These are phyloP conservation scores for Buxus sempervirens DNA, from an alignment of 164 flowering plant species.

Conservation along the genomic window DNA sequence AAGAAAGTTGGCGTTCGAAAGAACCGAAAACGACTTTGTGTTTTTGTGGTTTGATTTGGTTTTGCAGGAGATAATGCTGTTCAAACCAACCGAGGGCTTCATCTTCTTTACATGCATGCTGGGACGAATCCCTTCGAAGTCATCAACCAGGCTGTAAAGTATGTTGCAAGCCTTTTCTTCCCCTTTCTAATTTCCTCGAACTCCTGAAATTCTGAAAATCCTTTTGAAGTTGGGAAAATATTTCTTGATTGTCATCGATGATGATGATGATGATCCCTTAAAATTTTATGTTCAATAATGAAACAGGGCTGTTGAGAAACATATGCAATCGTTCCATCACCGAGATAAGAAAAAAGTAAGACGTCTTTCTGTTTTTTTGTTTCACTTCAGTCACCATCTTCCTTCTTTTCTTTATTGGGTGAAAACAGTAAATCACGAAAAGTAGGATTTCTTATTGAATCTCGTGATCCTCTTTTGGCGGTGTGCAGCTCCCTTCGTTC, in stretches of 20 bases:
- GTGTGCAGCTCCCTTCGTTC: slow-evolving; percentile 68
- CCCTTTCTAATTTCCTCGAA: too few relatives aligned
- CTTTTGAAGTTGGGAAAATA: too few relatives aligned
- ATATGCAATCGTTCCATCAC: slow-evolving; percentile 79
- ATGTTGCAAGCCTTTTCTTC: too few relatives aligned
- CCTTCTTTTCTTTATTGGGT: background rate
- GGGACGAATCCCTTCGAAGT: slow-evolving; percentile 94
- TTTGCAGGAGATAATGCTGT: slow-evolving; percentile 82
- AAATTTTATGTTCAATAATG: background rate
- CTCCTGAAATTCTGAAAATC: background rate
- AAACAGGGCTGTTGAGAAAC: slow-evolving; percentile 77
- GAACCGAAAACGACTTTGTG: slow-evolving; percentile 30
- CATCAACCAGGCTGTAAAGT: slow-evolving; percentile 87
- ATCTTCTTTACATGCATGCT: slow-evolving; percentile 82
- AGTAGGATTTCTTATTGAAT: background rate
- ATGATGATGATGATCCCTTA: background rate
- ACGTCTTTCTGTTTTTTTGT: too few relatives aligned
- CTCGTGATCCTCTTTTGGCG: background rate
- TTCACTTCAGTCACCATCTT: too few relatives aligned
- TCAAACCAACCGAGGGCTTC: slow-evolving; percentile 63
- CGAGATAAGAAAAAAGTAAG: slow-evolving; percentile 88
- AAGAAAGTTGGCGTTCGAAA: slow-evolving; percentile 22
- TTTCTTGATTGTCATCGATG: background rate
- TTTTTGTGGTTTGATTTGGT: slow-evolving; percentile 26
- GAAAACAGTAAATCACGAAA: background rate